Evolutionary conservation across 1,139 yeast genomes (phyloP), one percentile per base, ranked within the genome.

Genomic region (Zhuliangozyma parablackwelliae): DNA sequence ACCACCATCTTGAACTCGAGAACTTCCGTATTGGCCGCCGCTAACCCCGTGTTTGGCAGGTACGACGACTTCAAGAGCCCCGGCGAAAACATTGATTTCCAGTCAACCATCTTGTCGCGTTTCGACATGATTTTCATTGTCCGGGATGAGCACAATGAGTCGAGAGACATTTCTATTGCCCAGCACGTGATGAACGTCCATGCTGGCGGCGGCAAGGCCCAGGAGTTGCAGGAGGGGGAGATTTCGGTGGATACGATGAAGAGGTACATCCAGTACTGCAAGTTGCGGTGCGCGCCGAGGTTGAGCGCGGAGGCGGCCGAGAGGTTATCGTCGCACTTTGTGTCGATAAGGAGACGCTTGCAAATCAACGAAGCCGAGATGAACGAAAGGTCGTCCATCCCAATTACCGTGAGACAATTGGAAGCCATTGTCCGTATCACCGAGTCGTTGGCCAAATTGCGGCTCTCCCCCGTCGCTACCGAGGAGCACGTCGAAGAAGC

Each of bases 51-150:
- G 26, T 92, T 85, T 59, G 99, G 99, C 43, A 76, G 97, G 49
- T 92, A 92, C 58, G 97, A 92, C 59, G 97, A 92, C 47, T 77
- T 86, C 72, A 90, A 89, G 62, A 82, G 95, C 32, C 97, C 98
- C 0, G 98, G 98, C 45, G 98, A 92, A 57, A 94, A 92, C 55
- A 92, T 92, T 51, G 99, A 92, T 61, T 92, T 92, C 69, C 98
- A 92, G 64, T 87, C 96, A 2, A 92, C 99, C 3, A 86, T 92
- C 61, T 73, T 92, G 62, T 92, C 98, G 6, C 84, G 99, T 67
- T 92, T 92, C 58, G 99, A 92, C 64, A 92, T 94, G 98, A 94
- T 92, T 55, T 92, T 89, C 63, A 88, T 92, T 52, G 96, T 92
- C 40, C 92, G 89, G 56, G 99, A 92, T 63, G 96, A 86, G 39